phyloP scores from a whole-genome alignment of 2,329 filamentous ascomycete species.

The Hymenoscyphus fraxineus region DNA sequence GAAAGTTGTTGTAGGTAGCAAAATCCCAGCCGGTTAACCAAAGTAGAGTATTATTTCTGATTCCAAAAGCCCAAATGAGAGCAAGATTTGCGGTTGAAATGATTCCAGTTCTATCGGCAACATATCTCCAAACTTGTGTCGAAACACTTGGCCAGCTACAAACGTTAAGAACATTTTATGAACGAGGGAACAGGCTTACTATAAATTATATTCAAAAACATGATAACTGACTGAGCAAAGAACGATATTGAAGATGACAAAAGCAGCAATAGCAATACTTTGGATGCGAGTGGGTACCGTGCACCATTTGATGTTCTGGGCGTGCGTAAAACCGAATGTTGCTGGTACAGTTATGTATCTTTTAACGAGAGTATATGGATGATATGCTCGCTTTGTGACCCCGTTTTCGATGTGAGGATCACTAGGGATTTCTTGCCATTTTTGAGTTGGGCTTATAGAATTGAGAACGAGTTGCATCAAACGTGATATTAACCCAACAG shows the following conservation, averaged over 20 bases:
- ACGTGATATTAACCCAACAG: constrained; percentile 37
- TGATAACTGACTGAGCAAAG: constrained; percentile 6
- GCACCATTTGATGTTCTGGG: constrained; percentile 25
- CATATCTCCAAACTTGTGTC: constrained; percentile 47
- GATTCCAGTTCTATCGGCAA: constrained; percentile 61
- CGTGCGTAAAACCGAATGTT: constrained; percentile 42
- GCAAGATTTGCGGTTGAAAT: constrained; percentile 62
- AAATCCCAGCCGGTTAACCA: constrained; percentile 69
- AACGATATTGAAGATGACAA: constrained; percentile 39
- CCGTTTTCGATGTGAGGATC: background rate
- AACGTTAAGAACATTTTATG: background rate
- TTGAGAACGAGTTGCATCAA: constrained; percentile 16
- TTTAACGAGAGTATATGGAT: constrained; percentile 32
- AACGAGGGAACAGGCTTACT: background rate
- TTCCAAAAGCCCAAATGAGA: constrained; percentile 62
- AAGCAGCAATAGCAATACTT: constrained; percentile 39
- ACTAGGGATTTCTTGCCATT: background rate
- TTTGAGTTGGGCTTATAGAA: background rate
- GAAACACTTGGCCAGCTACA: constrained; percentile 35
- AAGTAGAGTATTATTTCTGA: constrained; percentile 62
- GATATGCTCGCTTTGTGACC: background rate
- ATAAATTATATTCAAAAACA: constrained; percentile 9
- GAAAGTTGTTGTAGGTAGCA: constrained; percentile 62
- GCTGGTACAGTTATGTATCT: constrained; percentile 39
- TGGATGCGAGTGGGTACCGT: constrained; percentile 44